A percentile compares a stretch with the other conserved stretches of the same genome.
These are phyloP conservation scores for Rhizophagus clarus DNA, from an alignment of 192 early-diverging fungal species.

Conservation along the genomic window DNA sequence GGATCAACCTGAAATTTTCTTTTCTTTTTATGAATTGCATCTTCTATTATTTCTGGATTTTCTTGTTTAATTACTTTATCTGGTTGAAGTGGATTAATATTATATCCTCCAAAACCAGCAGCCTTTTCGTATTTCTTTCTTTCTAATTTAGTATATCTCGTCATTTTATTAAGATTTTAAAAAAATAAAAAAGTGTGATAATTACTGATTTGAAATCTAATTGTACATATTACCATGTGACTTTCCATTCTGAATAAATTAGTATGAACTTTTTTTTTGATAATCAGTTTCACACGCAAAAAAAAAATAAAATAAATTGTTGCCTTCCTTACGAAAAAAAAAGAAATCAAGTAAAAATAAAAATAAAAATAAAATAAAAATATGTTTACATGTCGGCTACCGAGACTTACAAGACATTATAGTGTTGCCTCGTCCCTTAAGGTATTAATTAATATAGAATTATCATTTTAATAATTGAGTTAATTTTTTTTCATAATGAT, in stretches of 20 bases:
- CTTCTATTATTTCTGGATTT: slow-evolving; percentile 6
- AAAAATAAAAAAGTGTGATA: too few species aligned
- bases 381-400: neutral
- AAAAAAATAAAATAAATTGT: too few species aligned
- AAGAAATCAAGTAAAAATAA: too few species aligned
- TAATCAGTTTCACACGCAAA: too few species aligned
- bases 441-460: neutral
- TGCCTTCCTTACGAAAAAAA: neutral
- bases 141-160: slow-evolving; percentile 53
- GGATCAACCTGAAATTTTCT: slow-evolving; percentile 20
- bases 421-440: neutral
- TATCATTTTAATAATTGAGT: neutral
- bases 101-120: slow-evolving; percentile 37
- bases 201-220: too few species aligned
- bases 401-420: neutral
- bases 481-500: neutral
- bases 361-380: neutral
- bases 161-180: slow-evolving; percentile 23
- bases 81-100: slow-evolving; percentile 36
- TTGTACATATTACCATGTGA: too few species aligned
- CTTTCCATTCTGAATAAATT: too few species aligned
- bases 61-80: slow-evolving; percentile 13
- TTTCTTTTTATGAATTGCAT: slow-evolving; percentile 17
- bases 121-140: slow-evolving; percentile 45
- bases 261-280: too few species aligned